Evolutionary conservation across 2,329 filamentous ascomycete species (phyloP), one percentile per base, ranked within the genome.

Genomic region (Xylaria sp.): DNA sequence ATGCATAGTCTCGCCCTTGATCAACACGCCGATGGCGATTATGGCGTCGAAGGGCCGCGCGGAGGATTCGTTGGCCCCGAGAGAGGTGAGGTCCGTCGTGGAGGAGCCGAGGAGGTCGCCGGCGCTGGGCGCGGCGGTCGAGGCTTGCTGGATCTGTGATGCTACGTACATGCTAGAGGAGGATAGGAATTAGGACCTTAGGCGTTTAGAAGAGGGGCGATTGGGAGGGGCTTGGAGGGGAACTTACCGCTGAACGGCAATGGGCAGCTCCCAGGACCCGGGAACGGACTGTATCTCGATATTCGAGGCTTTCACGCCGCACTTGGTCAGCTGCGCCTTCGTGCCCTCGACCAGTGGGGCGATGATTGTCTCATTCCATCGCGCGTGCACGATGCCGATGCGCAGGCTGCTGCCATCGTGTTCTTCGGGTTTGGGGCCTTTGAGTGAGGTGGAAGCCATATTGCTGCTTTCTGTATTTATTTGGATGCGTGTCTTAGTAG

Each of bases 1-100:
- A 83, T 99, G 96, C 94, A 98, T 98, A 6, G 96, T 98, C 82
- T 97, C 93, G 79, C 96, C 96, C 85, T 99, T 99, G 84, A 99
- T 98, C 69, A 99, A 88, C 65, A 97, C 94, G 64, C 96, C 96
- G 74, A 99, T 92, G 61, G 96, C 94, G 73, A 99, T 94, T 71
- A 99, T 90, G 70, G 96, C 96, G 78, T 98, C 95, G 76, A 98
- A 98, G 21, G 93, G 89, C 64, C 85, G 82, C 66, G 78, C 24
- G 2, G 81, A 73, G 2, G 82, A 76, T 34, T 79, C 70, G 55
- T 81, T 69, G 21, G 84, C 70, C 19, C 82, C 58, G 72, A 83
- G 78, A 14, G 86, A 81, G 32, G 86, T 84, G 36, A 94, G 86
- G 79, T 97, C 92, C 34, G 90, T 85, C 1, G 92, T 87, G 27